Evolutionary conservation across 495 filamentous ascomycete species (phyloP), one percentile per base, ranked within the genome.

Genomic region (Cercophora newfieldiana): DNA sequence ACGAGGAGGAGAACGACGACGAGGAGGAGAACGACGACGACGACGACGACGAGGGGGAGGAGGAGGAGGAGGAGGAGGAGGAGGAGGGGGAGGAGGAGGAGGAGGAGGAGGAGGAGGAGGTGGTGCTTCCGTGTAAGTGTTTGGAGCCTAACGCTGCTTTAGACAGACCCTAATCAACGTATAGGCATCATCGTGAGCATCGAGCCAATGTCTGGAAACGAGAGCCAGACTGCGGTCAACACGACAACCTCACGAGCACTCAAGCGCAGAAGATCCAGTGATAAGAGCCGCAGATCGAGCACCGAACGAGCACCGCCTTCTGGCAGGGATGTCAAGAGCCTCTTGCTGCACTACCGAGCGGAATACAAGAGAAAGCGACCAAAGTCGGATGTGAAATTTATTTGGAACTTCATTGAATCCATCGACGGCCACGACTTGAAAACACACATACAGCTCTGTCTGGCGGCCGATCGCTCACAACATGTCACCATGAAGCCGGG

Each of bases 381-480:
- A 21, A 60, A n/a, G 3, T 65, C 68, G 10, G 72, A 76, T n/a
- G 62, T 58, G 2, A 26, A 19, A 0, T 73, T 73, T 21, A 71
- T 76, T 25, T 72, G 68, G 72, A 47, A 62, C 19, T 74, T 76
- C 48, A 31, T 76, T 21, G 58, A 53, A 55, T 59, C 60, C 28
- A 71, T 76, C 22, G 54, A 68, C 22, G 50, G 63, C 33, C 22
- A 53, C 1, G 67, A 62, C 16, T 49, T 67, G 29, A 68, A 71
- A 7, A 65, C 47, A 8, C 68, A 74, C 54, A 47, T 76, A 16
- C 74, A 76, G 28, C 60, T 66, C 56, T 69, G 65, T 8, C 63
- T 76, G 21, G 51, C 50, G 1, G 18, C 24, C 0, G 18, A 61
- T 8, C 44, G 73, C 3, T 67, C 74, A 3, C 48, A 67, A 10